Base-by-base conservation (phyloP, 2,329 filamentous ascomycete species). In the Alternaria ethzedia region DNA sequence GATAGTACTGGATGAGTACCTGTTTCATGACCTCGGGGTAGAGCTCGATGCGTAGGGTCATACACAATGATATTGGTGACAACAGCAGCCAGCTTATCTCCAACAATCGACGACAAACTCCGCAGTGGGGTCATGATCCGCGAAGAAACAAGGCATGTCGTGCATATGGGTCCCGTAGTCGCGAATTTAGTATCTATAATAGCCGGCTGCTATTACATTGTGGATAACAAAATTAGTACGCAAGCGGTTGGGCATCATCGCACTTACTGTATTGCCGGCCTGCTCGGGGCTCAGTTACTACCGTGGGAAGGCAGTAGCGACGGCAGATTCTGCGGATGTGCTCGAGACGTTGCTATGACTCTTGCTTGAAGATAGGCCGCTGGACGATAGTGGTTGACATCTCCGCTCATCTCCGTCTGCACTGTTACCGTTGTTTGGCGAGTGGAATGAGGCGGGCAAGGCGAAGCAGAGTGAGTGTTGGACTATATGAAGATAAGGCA, bases 201-300 rank as follows among this genome's bases (percentile, higher is more conserved):
- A 61, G 55, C 41, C 55, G 55, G 43, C 28, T 65, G 63, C 54
- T 65, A 63, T 65, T 59, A 62, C 59, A 57, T 30, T 54, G 25
- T 25, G 44, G 54, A 21, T 44, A 41, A 15, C 47, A 50, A 41
- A 10, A 20, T 54, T 45, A 47, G 59, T 57, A 54, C 13, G 51
- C n/a, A 30, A 52, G 36, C 26, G 26, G 32, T 51, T 51, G 47
- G 47, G 47, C 47, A 51, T 32, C 47, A 51, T 21, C 26, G 7
- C 12, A 51, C 20, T 41, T 41, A 17, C 11, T 5, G 11, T 50
- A 5, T n/a, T 30, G 46, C 25, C 28, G 47, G 6, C 47, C 47
- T 50, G 3, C 47, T 17, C 47, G 25, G 26, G 12, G 47, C n/a
- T 50, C 47, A 17, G 25, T 50, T 50, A 30, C 47, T 50, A 25